Conservation (phyloP, 2,329 filamentous ascomycete species). For the Aspergillus fumigatus region DNA sequence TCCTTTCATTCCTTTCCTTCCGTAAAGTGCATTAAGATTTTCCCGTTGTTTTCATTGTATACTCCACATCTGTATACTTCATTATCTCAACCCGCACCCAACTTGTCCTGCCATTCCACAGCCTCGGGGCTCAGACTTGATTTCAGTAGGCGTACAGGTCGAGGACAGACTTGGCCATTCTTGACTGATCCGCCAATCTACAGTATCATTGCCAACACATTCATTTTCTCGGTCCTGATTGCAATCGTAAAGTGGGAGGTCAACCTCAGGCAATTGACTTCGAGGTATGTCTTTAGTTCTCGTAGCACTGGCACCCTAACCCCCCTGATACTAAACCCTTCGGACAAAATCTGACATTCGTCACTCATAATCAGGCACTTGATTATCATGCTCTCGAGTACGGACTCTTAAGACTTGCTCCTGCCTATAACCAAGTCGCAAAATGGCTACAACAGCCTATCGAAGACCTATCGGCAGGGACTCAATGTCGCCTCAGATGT, state of each 20-base stretch:
- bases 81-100: neutral
- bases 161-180: neutral
- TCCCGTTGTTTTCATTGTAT: neutral
- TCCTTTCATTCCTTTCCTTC: neutral
- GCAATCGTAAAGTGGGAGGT: neutral
- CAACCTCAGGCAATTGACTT: neutral
- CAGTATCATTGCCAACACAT: neutral
- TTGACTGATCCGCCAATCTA: neutral
- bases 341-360: neutral
- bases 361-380: neutral
- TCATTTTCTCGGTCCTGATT: neutral
- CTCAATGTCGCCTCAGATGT: conserved; percentile 6
- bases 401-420: neutral
- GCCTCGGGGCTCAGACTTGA: neutral
- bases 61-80: neutral
- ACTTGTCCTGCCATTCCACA: neutral
- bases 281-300: neutral
- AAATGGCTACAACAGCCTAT: conserved; percentile 16
- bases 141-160: neutral
- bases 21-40: neutral
- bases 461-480: conserved; percentile 7
- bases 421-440: neutral
- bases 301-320: neutral
- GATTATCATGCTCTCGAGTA: neutral
- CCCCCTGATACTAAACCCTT: neutral